Percentiles rank a stretch among this genome's conserved stretches.
Conservation (phyloP, 768 basidiomycete species). For the Podaxis carcinomalis region DNA sequence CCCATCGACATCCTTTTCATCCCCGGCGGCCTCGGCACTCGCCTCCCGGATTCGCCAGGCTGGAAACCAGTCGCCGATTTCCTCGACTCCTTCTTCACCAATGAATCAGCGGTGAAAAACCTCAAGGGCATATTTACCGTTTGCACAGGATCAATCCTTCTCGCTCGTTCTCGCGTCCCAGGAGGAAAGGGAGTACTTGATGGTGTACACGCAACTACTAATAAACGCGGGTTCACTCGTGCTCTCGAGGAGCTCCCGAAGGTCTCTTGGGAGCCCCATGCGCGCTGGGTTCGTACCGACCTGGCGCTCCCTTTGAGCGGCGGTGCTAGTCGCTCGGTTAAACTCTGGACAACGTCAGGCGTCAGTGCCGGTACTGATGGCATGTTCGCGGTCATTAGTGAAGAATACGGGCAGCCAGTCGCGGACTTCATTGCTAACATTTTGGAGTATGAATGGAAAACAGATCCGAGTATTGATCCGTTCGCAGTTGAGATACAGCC, state of each 20-base stretch:
- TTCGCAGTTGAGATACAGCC: conserved; percentile 23
- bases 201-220: conserved; percentile 39
- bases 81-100: conserved; percentile 15
- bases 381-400: conserved; percentile 30
- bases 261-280: conserved; percentile 39
- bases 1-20: conserved; percentile 32
- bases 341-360: conserved; percentile 46
- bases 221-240: conserved; percentile 31
- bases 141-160: conserved; percentile 37
- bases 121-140: conserved; percentile 28
- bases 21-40: conserved; percentile 25
- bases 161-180: conserved; percentile 24
- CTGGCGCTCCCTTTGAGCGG: not conserved
- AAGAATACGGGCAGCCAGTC: conserved; percentile 31
- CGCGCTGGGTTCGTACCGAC: conserved; percentile 35
- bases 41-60: conserved; percentile 14
- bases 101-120: not conserved
- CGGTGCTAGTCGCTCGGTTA: conserved; percentile 28
- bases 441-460: conserved; percentile 36
- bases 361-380: conserved; percentile 41
- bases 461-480: conserved; percentile 34
- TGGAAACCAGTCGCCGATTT: conserved; percentile 32
- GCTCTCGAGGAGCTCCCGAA: conserved; percentile 22
- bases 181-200: conserved; percentile 28
- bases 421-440: conserved; percentile 26